Evolutionary conservation across 306 rosid species (phyloP).

Genomic region (Delonix regia): DNA sequence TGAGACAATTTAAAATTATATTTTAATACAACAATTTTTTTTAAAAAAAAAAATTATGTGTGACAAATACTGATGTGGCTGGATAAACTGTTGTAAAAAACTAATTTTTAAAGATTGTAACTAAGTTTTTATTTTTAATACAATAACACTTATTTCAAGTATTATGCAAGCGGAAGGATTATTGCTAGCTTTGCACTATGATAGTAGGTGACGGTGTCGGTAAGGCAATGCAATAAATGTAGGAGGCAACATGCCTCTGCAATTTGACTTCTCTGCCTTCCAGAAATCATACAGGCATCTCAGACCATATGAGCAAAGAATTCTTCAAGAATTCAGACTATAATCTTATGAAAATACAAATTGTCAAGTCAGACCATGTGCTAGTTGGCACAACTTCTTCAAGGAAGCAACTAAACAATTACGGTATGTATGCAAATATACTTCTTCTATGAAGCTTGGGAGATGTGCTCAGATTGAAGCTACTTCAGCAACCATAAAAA

Average conservation of each 20-base stretch:
- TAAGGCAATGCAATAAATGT: neutral
- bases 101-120: neutral
- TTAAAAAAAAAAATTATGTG: too few relatives aligned
- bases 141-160: neutral
- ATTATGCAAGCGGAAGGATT: neutral
- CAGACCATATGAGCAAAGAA: neutral
- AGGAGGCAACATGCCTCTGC: neutral
- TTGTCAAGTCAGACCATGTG: constrained; percentile 11
- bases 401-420: neutral
- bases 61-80: too few relatives aligned
- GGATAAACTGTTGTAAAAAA: too few relatives aligned
- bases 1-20: too few relatives aligned
- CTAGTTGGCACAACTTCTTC: neutral
- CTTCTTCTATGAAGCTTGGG: neutral
- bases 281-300: neutral
- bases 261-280: constrained; percentile 37
- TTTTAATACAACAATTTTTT: too few relatives aligned
- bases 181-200: neutral
- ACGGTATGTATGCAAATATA: neutral
- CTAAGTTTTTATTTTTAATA: neutral
- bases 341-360: neutral
- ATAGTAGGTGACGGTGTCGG: neutral
- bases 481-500: neutral
- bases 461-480: neutral
- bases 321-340: neutral